Base-by-base conservation (phyloP, 805 yeast species). In the Cyberlindnera bimundalis region DNA sequence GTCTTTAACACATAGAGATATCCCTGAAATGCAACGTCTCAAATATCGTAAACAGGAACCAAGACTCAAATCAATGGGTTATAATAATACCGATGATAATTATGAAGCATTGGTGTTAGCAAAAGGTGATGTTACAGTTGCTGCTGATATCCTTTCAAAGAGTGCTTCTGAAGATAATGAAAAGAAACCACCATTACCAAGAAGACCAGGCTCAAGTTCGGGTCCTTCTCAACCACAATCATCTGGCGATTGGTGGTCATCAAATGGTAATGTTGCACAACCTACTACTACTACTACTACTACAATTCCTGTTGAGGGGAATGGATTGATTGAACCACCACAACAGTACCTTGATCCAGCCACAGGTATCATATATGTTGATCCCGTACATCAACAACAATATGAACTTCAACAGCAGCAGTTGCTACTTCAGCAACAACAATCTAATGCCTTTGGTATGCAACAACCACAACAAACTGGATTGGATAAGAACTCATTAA, bases 331-430 rank as follows among this genome's bases (percentile, higher is more conserved):
- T 55, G 63, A 74, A 60, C 38, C 83, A 67, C 59, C 78, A 70
- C 61, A 83, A 65, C 91, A 82, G 54, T 84, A 79, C 56, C 70
- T 81, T 16, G 90, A 84, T 51, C 88, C 89, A 3, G 65, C 73
- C 7, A 81, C 88, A 0, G 90, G 91, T 11, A 73, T 77, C 35
- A 61, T 81, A 4, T 84, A 83, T 51, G 75, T 83, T 26, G 90
- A 84, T 53, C 72, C 79, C 10, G 78, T 74, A 33, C 88, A 82
- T 52, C 84, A 81, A 36, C 58, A 57, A 29, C 54, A 51, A 30
- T 57, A 53, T 35, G 50, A 49, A 26, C 51, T 46, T 12, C 58
- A 54, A 31, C 58, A 55, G 24, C 52, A 52, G 15, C 53, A 47
- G 25, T 33, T 47, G 11, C 31, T 26, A 27, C 30, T 18, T 3